Evolutionary conservation across 352 stramenopile species (phyloP).

Genomic region (Phytophthora pisi): DNA sequence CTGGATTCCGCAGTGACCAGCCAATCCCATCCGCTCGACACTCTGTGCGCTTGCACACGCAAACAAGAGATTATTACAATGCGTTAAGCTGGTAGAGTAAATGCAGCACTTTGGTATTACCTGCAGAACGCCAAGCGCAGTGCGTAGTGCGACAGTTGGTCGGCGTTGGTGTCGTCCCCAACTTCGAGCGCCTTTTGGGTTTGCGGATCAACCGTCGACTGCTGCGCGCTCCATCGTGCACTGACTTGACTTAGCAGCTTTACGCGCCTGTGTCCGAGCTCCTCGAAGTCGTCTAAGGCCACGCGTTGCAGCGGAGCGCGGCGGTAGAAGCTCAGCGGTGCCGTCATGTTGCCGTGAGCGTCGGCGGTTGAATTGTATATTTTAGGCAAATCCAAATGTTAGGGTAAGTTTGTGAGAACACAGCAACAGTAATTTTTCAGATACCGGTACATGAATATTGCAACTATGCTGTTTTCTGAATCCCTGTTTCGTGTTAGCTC

Average conservation of each 20-base stretch:
- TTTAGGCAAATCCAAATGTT: neutral
- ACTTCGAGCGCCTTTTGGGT: constrained; percentile 18
- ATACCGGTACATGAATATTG: no score
- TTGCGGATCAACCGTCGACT: neutral
- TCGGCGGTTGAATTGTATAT: neutral
- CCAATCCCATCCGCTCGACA: constrained; percentile 53
- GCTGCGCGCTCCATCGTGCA: constrained; percentile 10
- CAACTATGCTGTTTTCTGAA: no score
- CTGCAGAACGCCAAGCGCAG: constrained; percentile 61
- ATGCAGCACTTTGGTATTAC: constrained; percentile 23
- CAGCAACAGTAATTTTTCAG: no score
- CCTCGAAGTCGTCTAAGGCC: constrained; percentile 95
- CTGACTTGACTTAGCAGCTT: constrained; percentile 45
- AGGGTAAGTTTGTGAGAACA: neutral
- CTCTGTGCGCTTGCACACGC: constrained; percentile 36
- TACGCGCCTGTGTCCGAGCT: constrained; percentile 75
- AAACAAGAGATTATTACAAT: constrained; percentile 3
- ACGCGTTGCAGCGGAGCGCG: constrained; percentile 86
- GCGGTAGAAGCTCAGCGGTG: constrained; percentile 73
- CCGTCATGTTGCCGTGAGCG: neutral
- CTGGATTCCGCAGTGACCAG: constrained; percentile 55
- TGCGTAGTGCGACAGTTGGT: constrained; percentile 55
- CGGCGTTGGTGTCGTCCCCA: constrained; percentile 17
- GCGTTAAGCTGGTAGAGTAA: constrained; percentile 2
- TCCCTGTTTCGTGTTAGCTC: neutral